Percentiles rank a stretch among this genome's conserved stretches.
Evolutionary conservation across 2,329 filamentous ascomycete species (phyloP).

Genomic region (Sclerotinia minor): DNA sequence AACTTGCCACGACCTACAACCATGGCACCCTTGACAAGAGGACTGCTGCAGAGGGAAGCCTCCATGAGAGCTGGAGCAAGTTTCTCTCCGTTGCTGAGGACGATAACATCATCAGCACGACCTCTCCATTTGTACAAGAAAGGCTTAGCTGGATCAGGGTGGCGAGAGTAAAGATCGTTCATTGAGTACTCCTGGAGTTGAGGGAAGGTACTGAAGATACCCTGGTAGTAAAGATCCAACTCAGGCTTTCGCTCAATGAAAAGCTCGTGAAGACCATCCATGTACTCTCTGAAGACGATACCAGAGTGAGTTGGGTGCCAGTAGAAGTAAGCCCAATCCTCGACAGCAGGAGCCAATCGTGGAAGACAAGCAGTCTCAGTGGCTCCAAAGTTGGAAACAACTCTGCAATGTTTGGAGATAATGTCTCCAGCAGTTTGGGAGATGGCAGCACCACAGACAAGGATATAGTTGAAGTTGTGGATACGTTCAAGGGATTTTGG

Average conservation of each 20-base stretch:
- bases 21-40: conserved; percentile 42
- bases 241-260: conserved; percentile 26
- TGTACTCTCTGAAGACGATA: conserved; percentile 25
- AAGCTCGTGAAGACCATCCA: conserved; percentile 29
- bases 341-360: conserved; percentile 27
- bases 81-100: conserved; percentile 46
- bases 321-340: conserved; percentile 37
- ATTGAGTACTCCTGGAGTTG: conserved; percentile 29
- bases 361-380: conserved; percentile 33
- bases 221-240: conserved; percentile 28
- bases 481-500: conserved; percentile 32
- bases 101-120: conserved; percentile 30
- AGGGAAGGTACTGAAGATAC: conserved; percentile 30
- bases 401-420: conserved; percentile 28
- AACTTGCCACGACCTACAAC: conserved; percentile 41
- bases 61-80: conserved; percentile 47
- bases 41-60: conserved; percentile 42
- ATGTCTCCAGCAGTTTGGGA: conserved; percentile 29
- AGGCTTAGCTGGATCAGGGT: conserved; percentile 29
- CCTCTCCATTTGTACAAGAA: conserved; percentile 28
- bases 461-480: conserved; percentile 30
- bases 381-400: conserved; percentile 32
- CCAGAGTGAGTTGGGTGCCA: conserved; percentile 31
- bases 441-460: conserved; percentile 33
- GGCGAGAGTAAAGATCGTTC: conserved; percentile 29